phyloP scores from a whole-genome alignment of 1,139 yeast genomes.

The Candida tropicalis region DNA sequence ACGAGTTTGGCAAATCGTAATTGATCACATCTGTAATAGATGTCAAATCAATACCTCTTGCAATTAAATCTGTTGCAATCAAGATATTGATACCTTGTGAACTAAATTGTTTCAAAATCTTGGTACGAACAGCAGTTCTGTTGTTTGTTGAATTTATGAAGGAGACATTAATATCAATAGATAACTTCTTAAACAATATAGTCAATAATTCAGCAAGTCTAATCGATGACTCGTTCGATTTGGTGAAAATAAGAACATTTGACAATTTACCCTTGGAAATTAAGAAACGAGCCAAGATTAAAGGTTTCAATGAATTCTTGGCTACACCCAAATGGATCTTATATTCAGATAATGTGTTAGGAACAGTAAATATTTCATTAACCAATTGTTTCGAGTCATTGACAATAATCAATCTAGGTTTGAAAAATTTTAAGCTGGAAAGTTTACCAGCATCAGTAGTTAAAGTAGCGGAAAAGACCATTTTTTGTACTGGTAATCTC shows the following conservation, averaged over 20 bases:
- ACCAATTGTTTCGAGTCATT: slow-evolving; percentile 55
- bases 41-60: slow-evolving; percentile 88
- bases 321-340: slow-evolving; percentile 53
- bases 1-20: slow-evolving; percentile 86
- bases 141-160: slow-evolving; percentile 56
- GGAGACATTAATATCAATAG: slow-evolving; percentile 21
- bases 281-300: slow-evolving; percentile 63
- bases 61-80: slow-evolving; percentile 89
- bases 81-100: slow-evolving; percentile 53
- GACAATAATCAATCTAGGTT: slow-evolving; percentile 73
- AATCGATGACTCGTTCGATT: slow-evolving; percentile 84
- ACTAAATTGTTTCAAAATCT: slow-evolving; percentile 59
- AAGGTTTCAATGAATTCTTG: slow-evolving; percentile 71
- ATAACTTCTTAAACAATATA: slow-evolving; percentile 39
- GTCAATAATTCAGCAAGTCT: slow-evolving; percentile 66
- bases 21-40: slow-evolving; percentile 77
- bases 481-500: slow-evolving; percentile 47
- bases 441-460: slow-evolving; percentile 92
- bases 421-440: slow-evolving; percentile 64
- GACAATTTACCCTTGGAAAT: slow-evolving; percentile 28
- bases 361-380: slow-evolving; percentile 57
- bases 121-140: slow-evolving; percentile 41
- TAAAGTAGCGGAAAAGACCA: slow-evolving; percentile 90
- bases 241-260: slow-evolving; percentile 68
- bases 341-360: slow-evolving; percentile 56